phyloP scores from a whole-genome alignment of 2,329 filamentous ascomycete species.

The Podosphaera xanthii region DNA sequence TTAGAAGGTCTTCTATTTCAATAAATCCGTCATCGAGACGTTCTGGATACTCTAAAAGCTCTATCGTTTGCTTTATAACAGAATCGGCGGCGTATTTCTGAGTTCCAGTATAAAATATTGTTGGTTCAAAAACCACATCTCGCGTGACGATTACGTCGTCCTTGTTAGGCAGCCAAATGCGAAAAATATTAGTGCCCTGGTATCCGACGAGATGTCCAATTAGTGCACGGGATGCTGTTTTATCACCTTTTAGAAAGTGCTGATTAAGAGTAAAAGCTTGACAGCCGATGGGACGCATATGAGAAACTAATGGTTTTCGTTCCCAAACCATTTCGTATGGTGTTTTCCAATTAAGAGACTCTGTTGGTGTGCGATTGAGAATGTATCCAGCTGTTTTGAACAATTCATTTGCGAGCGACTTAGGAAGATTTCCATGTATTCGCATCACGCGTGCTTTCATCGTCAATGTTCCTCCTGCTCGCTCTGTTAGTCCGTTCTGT shows the following conservation, averaged over 20 bases:
- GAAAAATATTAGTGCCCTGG: not conserved
- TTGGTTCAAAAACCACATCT: not conserved
- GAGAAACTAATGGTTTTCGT: too few species aligned
- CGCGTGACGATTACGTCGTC: not conserved
- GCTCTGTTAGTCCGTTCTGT: too few species aligned
- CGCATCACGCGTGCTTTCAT: too few species aligned
- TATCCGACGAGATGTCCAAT: too few species aligned
- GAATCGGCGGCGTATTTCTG: not conserved
- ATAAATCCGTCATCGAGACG: not conserved
- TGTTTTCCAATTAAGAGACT: not conserved
- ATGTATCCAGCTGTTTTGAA: not conserved
- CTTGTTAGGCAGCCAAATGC: not conserved
- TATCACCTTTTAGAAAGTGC: too few species aligned
- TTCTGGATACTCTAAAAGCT: not conserved
- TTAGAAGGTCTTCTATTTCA: too few species aligned
- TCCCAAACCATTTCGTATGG: not conserved
- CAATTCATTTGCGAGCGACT: not conserved
- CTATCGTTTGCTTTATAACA: not conserved
- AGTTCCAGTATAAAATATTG: not conserved
- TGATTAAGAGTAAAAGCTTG: too few species aligned
- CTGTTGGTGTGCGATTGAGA: not conserved
- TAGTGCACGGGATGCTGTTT: too few species aligned
- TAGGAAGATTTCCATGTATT: not conserved
- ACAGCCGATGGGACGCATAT: too few species aligned
- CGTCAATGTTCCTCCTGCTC: too few species aligned